Base-by-base conservation (phyloP, 495 filamentous ascomycete species). In the Aspergillus saccharolyticus region DNA sequence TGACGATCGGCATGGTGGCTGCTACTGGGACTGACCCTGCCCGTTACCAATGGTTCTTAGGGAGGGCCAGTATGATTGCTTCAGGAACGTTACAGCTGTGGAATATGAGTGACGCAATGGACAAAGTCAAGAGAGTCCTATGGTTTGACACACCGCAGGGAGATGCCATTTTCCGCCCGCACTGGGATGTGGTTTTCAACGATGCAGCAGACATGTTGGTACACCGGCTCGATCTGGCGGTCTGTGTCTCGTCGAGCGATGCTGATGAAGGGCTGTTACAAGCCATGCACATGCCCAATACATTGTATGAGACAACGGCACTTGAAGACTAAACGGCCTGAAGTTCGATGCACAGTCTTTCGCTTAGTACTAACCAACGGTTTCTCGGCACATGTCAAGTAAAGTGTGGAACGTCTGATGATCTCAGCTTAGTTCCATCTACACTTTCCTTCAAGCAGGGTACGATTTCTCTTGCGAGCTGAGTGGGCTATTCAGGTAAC, bases 1-100 rank as follows among this genome's bases (percentile, higher is more conserved):
- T 72, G 21, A 53, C 72, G 0, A 59, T 79, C 20, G 78, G 74
- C 3, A 59, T 78, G 64, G 67, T 71, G 5, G 67, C 76, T 6
- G 68, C 76, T 0, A 46, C 52, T 19, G 68, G 66, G 0, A 72
- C 73, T 39, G 12, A 39, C 33, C 33, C 33, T 1, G 2, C 53
- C 1, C 45, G 70, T 44, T 62, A 73, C 24, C 28, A 45, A 0
- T 75, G 66, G 70, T 78, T 78, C 19, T 17, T 57, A 17, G 33
- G 59, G 19, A 63, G 25, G 54, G 60, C 69, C 10, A 49, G 49
- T 21, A 30, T 14, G 0, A 28, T 62, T 0, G 57, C 63, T 12
- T 49, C 47, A 24, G 45, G 8, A 21, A 28, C 45, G 15, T 55
- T 78, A 15, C 46, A 59, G 2, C 33, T 78, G 10, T 12, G 22